A percentile compares a stretch with the other conserved stretches of the same genome.
Evolutionary conservation across 164 flowering plant genomes (phyloP).

Genomic region (Protea cynaroides): DNA sequence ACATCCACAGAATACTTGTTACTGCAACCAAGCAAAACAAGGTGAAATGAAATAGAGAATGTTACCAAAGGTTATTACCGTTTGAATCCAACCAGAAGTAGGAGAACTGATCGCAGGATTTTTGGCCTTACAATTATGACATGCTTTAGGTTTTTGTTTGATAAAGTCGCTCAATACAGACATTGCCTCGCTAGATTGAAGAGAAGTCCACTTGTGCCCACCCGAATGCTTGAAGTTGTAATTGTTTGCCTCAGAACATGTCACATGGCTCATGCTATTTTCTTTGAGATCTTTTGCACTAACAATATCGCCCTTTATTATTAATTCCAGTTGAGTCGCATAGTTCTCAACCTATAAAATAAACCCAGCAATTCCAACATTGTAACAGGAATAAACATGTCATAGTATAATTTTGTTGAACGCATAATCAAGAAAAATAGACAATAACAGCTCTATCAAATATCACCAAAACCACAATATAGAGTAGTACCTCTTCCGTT

Average conservation of each 20-base stretch:
- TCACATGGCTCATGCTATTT: constrained; percentile 16
- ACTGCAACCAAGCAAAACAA: not conserved
- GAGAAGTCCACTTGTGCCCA: constrained; percentile 55
- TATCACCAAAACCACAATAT: not conserved
- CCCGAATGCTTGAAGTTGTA: constrained; percentile 8
- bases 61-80: constrained; percentile 36
- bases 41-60: not conserved
- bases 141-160: constrained; percentile 23
- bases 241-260: constrained; percentile 16
- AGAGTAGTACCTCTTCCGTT: constrained; percentile 31
- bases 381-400: not conserved
- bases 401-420: not conserved
- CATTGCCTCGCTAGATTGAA: constrained; percentile 57
- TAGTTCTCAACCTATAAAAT: constrained; percentile 44
- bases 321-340: constrained; percentile 46
- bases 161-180: constrained; percentile 42
- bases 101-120: constrained; percentile 59
- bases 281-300: constrained; percentile 33
- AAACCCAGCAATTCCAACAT: not conserved
- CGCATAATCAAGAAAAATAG: not conserved
- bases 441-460: not conserved
- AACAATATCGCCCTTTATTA: constrained; percentile 60
- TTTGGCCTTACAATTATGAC: constrained; percentile 41
- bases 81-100: constrained; percentile 71
- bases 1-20: not conserved